Evolutionary conservation across 2,329 filamentous ascomycete species (phyloP).

Genomic region (Penicillium freii): DNA sequence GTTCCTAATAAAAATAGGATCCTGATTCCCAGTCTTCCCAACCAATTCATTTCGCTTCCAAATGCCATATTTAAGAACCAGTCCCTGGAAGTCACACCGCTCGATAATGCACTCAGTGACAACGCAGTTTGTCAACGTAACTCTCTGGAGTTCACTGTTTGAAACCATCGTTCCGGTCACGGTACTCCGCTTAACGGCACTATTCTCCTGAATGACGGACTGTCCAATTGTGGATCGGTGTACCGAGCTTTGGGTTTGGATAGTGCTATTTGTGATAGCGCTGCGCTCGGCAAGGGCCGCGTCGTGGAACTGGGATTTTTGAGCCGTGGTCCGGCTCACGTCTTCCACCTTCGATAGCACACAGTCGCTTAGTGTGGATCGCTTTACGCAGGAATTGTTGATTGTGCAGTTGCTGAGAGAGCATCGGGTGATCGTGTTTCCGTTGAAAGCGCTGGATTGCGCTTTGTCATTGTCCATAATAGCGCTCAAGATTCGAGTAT

Average conservation of each 20-base stretch:
- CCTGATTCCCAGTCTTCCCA: slow-evolving; percentile 16
- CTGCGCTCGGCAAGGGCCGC: slow-evolving; percentile 15
- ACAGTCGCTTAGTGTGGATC: slow-evolving; percentile 16
- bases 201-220: slow-evolving; percentile 14
- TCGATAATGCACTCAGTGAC: slow-evolving; percentile 23
- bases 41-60: slow-evolving; percentile 28
- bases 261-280: slow-evolving; percentile 13
- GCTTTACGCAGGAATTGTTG: slow-evolving; percentile 13
- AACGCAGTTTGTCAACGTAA: slow-evolving; percentile 21
- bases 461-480: neutral
- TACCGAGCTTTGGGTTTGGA: slow-evolving; percentile 14
- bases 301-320: slow-evolving; percentile 15
- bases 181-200: slow-evolving; percentile 13
- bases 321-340: slow-evolving; percentile 8
- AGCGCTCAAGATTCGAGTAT: neutral
- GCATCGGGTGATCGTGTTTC: slow-evolving; percentile 19
- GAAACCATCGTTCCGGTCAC: slow-evolving; percentile 11
- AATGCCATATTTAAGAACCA: slow-evolving; percentile 26
- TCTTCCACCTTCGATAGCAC: slow-evolving; percentile 17
- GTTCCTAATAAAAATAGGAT: slow-evolving; percentile 16
- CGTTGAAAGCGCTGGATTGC: neutral
- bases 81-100: slow-evolving; percentile 21
- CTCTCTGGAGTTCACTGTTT: slow-evolving; percentile 12
- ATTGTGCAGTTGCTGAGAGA: slow-evolving; percentile 18
- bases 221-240: slow-evolving; percentile 12